Percentiles rank a stretch among this genome's conserved stretches.
These are phyloP conservation scores for Cyberlindnera americana DNA, from an alignment of 805 yeast genomes.

Conservation along the genomic window DNA sequence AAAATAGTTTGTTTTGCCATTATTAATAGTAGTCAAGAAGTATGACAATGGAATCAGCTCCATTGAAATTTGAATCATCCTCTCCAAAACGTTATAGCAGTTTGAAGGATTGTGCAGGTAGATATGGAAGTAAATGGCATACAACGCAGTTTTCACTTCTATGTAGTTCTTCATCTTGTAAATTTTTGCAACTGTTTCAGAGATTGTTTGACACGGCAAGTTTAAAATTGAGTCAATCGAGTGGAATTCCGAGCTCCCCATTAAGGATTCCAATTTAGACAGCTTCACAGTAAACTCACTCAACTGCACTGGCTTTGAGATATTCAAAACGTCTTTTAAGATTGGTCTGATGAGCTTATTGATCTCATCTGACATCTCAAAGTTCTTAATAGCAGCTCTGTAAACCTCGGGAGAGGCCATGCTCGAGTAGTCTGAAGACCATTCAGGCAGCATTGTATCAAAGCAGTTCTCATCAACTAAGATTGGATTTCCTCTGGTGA, in stretches of 20 bases:
- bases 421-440: conserved; percentile 33
- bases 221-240: conserved; percentile 28
- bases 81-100: conserved; percentile 11
- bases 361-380: conserved; percentile 30
- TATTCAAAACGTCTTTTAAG: conserved; percentile 36
- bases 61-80: conserved; percentile 18
- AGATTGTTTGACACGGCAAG: conserved; percentile 17
- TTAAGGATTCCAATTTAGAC: conserved; percentile 34
- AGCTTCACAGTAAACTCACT: conserved; percentile 34
- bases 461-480: conserved; percentile 36
- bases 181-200: conserved; percentile 24
- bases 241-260: conserved; percentile 31
- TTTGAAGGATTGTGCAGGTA: conserved; percentile 19
- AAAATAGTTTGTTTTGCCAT: conserved; percentile 25
- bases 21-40: conserved; percentile 24
- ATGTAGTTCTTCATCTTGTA: conserved; percentile 28
- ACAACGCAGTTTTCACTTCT: conserved; percentile 26
- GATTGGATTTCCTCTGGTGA: conserved; percentile 46
- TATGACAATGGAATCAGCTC: conserved; percentile 26
- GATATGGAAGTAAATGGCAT: conserved; percentile 25
- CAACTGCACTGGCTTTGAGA: conserved; percentile 37
- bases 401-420: conserved; percentile 39
- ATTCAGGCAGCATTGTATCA: conserved; percentile 50
- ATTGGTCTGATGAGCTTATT: conserved; percentile 33
- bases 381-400: conserved; percentile 34